A percentile compares a stretch with the other conserved stretches of the same genome.
phyloP scores from a whole-genome alignment of 108 stramenopile species.

The Seminavis robusta region DNA sequence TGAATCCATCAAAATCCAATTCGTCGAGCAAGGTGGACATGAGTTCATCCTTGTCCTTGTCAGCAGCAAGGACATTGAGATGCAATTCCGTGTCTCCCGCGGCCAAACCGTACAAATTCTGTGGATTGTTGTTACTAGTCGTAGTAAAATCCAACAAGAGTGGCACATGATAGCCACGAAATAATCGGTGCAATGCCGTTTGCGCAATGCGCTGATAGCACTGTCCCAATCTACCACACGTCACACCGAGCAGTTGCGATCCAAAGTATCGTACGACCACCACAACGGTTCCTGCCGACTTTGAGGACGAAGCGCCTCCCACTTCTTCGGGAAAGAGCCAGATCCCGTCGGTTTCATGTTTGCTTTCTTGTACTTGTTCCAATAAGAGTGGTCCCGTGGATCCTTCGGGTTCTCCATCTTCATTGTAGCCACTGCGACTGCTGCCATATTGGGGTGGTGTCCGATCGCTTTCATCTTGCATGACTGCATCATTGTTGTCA shows the following conservation, averaged over 20 bases:
- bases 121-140: constrained; percentile 11
- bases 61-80: constrained; percentile 46
- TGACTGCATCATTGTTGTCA: too few relatives aligned
- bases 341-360: constrained; percentile 11
- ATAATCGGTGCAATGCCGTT: constrained; percentile 52
- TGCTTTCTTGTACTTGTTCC: constrained; percentile 15
- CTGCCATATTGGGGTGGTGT: too few relatives aligned
- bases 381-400: constrained; percentile 37
- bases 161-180: constrained; percentile 26
- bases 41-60: constrained; percentile 3
- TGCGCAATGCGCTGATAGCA: constrained; percentile 46
- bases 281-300: too few relatives aligned
- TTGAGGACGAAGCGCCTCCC: constrained; percentile 5
- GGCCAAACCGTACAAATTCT: constrained; percentile 59
- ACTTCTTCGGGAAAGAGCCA: constrained; percentile 6
- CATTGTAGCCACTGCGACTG: constrained; percentile 28
- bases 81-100: constrained; percentile 76
- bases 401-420: constrained; percentile 47
- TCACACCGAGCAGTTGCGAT: constrained; percentile 50
- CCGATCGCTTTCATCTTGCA: too few relatives aligned
- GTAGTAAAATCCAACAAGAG: constrained; percentile 15
- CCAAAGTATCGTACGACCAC: constrained; percentile 60
- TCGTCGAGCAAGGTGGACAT: constrained; percentile 16
- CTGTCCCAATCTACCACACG: constrained; percentile 56
- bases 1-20: constrained; percentile 68